phyloP scores from a whole-genome alignment of 148 eudicot species.

The Beta vulgaris region DNA sequence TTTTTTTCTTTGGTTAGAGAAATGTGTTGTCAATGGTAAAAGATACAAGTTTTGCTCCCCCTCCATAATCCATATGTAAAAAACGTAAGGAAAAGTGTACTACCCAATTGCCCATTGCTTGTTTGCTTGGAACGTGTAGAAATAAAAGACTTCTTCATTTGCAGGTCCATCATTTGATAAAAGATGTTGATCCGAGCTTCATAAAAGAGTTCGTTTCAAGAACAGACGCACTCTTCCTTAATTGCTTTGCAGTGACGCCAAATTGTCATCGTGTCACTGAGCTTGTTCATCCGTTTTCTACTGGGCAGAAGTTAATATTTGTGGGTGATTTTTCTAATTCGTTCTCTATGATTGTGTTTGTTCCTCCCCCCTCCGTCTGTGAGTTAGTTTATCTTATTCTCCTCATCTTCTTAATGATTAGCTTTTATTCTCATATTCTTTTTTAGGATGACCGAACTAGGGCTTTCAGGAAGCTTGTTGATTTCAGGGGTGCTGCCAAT shows the following conservation, averaged over 20 bases:
- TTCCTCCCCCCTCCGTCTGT: neutral
- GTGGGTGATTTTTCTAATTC: slow-evolving; percentile 37
- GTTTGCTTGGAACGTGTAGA: neutral
- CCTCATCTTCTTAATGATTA: neutral
- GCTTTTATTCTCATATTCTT: slow-evolving; percentile 13
- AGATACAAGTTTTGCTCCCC: neutral
- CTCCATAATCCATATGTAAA: neutral
- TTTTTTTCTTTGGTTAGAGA: neutral
- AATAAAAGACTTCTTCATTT: slow-evolving; percentile 17
- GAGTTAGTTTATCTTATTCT: neutral
- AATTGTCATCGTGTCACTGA: slow-evolving; percentile 87
- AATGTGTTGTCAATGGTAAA: neutral
- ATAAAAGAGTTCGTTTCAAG: slow-evolving; percentile 50
- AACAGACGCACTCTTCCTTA: slow-evolving; percentile 54
- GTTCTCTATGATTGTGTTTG: neutral
- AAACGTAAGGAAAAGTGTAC: neutral
- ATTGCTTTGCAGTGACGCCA: slow-evolving; percentile 77
- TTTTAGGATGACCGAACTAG: slow-evolving; percentile 82
- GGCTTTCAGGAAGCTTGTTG: slow-evolving; percentile 71
- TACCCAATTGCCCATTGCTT: neutral
- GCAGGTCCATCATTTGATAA: slow-evolving; percentile 59
- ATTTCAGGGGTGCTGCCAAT: slow-evolving; percentile 71
- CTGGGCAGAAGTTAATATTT: slow-evolving; percentile 59
- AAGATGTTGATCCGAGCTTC: slow-evolving; percentile 52
- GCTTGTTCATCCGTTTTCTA: slow-evolving; percentile 39